Evolutionary conservation across 306 rosid species (phyloP), one percentile per base, ranked within the genome.

Genomic region (Cicer yamashitae): DNA sequence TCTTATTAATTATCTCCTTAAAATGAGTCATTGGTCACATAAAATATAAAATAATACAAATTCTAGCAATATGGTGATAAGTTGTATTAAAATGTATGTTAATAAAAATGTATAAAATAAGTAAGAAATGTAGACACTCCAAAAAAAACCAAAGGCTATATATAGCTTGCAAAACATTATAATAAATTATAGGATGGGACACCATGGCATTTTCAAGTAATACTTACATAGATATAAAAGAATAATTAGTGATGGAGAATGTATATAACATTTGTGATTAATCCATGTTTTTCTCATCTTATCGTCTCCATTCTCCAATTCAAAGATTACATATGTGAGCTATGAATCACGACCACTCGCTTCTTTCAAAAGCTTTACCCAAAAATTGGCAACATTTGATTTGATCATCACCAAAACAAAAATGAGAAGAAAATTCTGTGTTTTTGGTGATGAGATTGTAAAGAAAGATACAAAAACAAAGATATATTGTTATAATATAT

Each of bases 341-440:
- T 75, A 74, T 73, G 22, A 80, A 79, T 88, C 62, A 70, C 79
- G 61, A 78, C 91, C 96, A 83, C 77, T 73, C 69, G 22, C 71
- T 78, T 48, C 39, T 7, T 43, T 37, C 73, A 73, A 77, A 79
- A 57, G 2, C 77, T 22, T 45, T 78, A 71, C 81, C 69, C 68
- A 72, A 79, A 72, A 73, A 50, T 71, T 75, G 77, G 79, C 20
- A 25, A 47, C 39, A 44, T 20, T 39, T 71, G 44, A 44, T 20
- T 39, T 71, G 44, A 71, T 70, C 50, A 51, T 70, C 22, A 40
- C 34, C 37, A 38, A 73, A 72, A 74, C 38, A 80, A 67, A 30
- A 51, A 52, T 63, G 69, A 76, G 44, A 46, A 72, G 51, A 66
- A 74, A 64, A 73, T 0, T 6, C 59, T 14, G 9, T 40, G 51